phyloP scores from a whole-genome alignment of 129 eudicot species.

The Heracleum sosnowskyi region DNA sequence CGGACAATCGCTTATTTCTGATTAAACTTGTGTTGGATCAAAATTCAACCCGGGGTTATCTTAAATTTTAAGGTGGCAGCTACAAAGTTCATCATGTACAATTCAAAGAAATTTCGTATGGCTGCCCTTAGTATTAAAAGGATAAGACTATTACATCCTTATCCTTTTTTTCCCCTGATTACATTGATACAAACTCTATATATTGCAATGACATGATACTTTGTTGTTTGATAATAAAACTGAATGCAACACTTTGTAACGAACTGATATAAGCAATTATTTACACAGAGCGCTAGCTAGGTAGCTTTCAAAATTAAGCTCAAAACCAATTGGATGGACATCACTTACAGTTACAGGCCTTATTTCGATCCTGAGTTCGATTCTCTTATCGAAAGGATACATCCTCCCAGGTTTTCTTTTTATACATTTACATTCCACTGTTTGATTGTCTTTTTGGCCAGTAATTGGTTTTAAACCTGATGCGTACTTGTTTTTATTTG shows the following conservation, averaged over 20 bases:
- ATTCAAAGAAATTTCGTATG: background rate
- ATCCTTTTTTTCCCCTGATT: background rate
- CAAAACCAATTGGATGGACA: constrained; percentile 33
- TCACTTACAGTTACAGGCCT: constrained; percentile 35
- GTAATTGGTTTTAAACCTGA: background rate
- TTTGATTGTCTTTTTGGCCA: background rate
- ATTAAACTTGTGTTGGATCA: background rate
- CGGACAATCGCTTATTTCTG: background rate
- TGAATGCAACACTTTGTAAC: background rate
- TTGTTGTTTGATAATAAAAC: background rate
- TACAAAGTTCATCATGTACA: background rate
- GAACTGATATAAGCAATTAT: background rate
- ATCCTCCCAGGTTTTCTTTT: constrained; percentile 46
- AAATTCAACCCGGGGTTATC: background rate
- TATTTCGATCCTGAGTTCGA: constrained; percentile 60
- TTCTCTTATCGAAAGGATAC: constrained; percentile 48
- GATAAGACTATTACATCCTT: background rate
- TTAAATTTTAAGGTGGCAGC: background rate
- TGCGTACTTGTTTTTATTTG: constrained; percentile 7
- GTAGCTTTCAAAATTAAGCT: background rate
- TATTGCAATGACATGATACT: background rate
- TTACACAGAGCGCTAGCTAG: background rate
- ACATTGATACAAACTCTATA: background rate
- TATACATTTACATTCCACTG: background rate
- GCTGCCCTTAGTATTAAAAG: background rate